Base-by-base conservation (phyloP, 352 stramenopile species). In the Pythium aphanidermatum region DNA sequence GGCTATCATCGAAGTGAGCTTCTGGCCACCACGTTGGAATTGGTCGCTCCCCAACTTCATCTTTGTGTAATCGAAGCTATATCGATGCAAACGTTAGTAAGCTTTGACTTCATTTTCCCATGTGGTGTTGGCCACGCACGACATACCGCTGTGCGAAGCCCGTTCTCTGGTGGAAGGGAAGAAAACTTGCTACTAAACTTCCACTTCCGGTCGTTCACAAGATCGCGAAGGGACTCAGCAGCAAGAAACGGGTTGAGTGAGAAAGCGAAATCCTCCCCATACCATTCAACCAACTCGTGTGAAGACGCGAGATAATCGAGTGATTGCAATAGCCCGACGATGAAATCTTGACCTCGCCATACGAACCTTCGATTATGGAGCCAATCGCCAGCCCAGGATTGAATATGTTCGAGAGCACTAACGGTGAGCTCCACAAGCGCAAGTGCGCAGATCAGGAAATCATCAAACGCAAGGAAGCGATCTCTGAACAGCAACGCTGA, bases 261-360 rank as follows among this genome's bases (percentile, higher is more conserved):
- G 39, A 83, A 69, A 5, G 67, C 64, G 43, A 88, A 88, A 39
- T 86, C 76, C n/a, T 88, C 69, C 23, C 76, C 70, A 40, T 83
- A 88, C 76, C 73, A 88, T 38, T 83, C 73, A 33, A 68, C 45
- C 1, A 78, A 61, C 37, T 77, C 63, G 7, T 30, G 40, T 20
- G 55, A 32, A 16, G 24, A 34, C 5, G 39, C 58, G 10, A 87
- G 40, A 32, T 66, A 82, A 20, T 87, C 70, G 21, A 87, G 57
- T 47, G 75, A 82, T 0, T 35, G 40, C 13, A 76, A 38, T 37
- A 86, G 65, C 31, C 39, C 43, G 19, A 63, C 11, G 5, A 78
- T 32, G 37, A 88, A 83, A 26, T 79, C 61, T 17, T 56, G 28
- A 4, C 73, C 75, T 19, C 69, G 68, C 76, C 76, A 88, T 12